phyloP scores from a whole-genome alignment of 129 eudicot species.

The Daucus carota region DNA sequence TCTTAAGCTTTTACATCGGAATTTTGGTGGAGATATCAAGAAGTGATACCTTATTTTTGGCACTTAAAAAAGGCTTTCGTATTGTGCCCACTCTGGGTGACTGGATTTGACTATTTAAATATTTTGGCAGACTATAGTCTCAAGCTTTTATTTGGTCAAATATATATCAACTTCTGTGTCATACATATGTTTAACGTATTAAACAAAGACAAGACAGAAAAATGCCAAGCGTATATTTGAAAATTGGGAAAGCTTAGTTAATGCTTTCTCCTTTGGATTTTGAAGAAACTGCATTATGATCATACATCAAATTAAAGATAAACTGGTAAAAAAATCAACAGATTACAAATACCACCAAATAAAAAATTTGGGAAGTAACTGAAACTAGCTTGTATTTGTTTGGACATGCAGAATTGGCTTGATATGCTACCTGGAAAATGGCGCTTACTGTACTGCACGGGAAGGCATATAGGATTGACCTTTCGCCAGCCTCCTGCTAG shows the following conservation, averaged over 20 bases:
- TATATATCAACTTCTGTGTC: background rate
- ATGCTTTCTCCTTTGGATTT: too few species aligned
- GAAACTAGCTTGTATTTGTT: background rate
- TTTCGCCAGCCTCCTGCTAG: constrained; percentile 73
- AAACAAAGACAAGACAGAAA: background rate
- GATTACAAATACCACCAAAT: background rate
- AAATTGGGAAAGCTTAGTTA: too few species aligned
- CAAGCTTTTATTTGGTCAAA: background rate
- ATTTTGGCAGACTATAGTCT: background rate
- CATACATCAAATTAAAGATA: background rate
- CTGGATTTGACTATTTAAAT: background rate
- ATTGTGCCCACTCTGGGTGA: background rate
- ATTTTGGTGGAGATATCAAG: background rate
- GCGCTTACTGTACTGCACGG: constrained; percentile 80
- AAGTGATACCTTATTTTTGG: background rate
- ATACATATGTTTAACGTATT: background rate
- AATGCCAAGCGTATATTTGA: background rate
- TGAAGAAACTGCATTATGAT: background rate
- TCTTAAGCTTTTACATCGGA: background rate
- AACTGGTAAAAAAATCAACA: background rate
- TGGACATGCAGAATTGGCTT: constrained; percentile 60
- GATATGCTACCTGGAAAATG: constrained; percentile 75
- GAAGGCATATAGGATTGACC: constrained; percentile 83
- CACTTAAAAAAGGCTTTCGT: background rate
- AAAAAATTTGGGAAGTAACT: background rate